Evolutionary conservation across 208 protist genomes (phyloP), one percentile per base, ranked within the genome.

Genomic region (Acanthamoeba royreba): DNA sequence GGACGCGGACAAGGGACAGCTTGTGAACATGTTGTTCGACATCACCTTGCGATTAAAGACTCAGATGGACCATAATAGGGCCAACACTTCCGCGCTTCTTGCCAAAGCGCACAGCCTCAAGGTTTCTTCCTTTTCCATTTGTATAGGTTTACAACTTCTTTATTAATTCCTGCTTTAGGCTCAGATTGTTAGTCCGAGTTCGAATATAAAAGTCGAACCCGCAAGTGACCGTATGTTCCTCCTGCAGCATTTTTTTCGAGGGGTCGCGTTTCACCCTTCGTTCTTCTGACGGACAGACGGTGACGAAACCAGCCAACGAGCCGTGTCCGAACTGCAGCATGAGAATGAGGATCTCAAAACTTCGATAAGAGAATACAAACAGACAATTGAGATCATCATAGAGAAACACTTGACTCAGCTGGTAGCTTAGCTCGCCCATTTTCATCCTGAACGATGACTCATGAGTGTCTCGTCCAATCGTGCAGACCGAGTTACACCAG

Each of bases 261-360:
- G n/a, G n/a, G n/a, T n/a, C 49, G 13, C 49, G 49, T n/a, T n/a
- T 13, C 15, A 58, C 49, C 15, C 13, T 58, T 58, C 13, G 49
- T 58, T 58, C 22, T 13, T 58, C 49, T 22, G 13, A 22, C 22
- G 49, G 13, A n/a, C 22, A 58, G 49, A 22, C 22, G 49, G 22
- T 38, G 19, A 5, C 15, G 63, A 74, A 2, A 40, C 33, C 5
- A 74, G 17, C 63, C 9, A 13, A 2, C 63, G 63, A 38, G 77
- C 77, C 47, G 4, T 86, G 35, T 47, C 77, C 3, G 77, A 47
- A 19, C 31, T 86, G 31, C 77, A 86, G n/a, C 77, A 58, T 52
- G 77, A 86, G 52, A 86, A 86, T 52, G 77, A 86, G 77, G 77
- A 86, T 4, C 47, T 86, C 4, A 86, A 86, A 19, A 43, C 77